Base-by-base conservation (phyloP, 2,329 filamentous ascomycete species). In the Aureobasidium sp. region DNA sequence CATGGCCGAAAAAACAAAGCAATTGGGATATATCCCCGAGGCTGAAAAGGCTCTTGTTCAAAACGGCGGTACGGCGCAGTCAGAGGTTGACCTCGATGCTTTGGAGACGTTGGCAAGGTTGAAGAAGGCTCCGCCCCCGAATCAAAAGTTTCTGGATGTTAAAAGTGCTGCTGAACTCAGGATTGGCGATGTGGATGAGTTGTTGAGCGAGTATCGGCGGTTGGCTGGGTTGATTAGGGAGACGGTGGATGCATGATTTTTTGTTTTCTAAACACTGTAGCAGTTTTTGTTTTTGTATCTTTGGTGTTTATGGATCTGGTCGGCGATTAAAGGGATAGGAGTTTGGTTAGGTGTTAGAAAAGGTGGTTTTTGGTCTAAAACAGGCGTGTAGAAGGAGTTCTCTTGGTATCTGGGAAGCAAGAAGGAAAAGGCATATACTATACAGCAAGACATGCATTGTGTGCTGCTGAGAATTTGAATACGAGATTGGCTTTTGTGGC, bases 1-100 rank as follows among this genome's bases (percentile, higher is more conserved):
- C 2, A 86, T 87, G 3, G 86, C 88, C 14, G 83, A 66, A 61
- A 71, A 70, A 60, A 65, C 55, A 52, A 74, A 69, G 59, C 67
- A 68, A 34, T 62, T 74, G 11, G 66, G 63, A 9, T 63, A 68
- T 48, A 65, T 70, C 62, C 57, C 69, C 61, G 63, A 71, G 66
- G 59, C 69, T 48, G 57, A 42, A 64, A 67, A 65, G 44, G 52
- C 39, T 41, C 20, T 53, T 39, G 15, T 12, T 5, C 62, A 55
- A 41, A 22, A 14, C 47, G 31, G 15, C 20, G 37, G 20, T 34
- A 9, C 8, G 11, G 55, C 39, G 25, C 37, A 48, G 31, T 39
- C 47, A 31, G 66, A 68, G 8, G 68, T 70, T 1, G 71, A 70
- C 17, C 48, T 73, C 41, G 75, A 73, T 62, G 78, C 78, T n/a